Evolutionary conservation across 495 filamentous ascomycete genomes (phyloP).

Genomic region (Lasiosphaeria miniovina): DNA sequence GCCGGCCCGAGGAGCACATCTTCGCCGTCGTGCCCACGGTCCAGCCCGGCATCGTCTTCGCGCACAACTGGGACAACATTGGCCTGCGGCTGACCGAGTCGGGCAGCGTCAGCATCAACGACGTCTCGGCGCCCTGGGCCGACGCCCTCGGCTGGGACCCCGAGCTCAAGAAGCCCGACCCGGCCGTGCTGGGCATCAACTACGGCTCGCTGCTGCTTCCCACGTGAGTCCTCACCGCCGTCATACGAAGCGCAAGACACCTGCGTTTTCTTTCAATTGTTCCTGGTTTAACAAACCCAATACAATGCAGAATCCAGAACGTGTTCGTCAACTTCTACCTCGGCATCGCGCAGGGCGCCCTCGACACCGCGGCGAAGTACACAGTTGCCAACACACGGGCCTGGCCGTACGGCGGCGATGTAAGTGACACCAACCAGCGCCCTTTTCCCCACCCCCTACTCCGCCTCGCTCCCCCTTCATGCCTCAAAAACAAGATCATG

Average conservation of each 20-base stretch:
- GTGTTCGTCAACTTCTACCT: constrained; percentile 63
- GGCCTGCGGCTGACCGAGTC: constrained; percentile 61
- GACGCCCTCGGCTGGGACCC: constrained; percentile 59
- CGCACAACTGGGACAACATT: constrained; percentile 61
- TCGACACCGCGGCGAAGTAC: constrained; percentile 50
- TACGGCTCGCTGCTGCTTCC: constrained; percentile 54
- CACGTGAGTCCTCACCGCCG: constrained; percentile 22
- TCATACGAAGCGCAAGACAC: neutral
- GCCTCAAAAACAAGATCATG: no score
- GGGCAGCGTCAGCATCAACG: constrained; percentile 54
- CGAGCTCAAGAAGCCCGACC: constrained; percentile 41
- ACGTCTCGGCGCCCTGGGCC: constrained; percentile 51
- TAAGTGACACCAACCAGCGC: neutral
- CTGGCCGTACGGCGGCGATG: constrained; percentile 58
- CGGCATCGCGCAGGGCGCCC: constrained; percentile 54
- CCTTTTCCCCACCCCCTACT: neutral
- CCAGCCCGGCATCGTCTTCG: constrained; percentile 54
- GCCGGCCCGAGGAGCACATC: constrained; percentile 52
- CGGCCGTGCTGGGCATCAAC: constrained; percentile 44
- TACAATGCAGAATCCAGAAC: constrained; percentile 46
- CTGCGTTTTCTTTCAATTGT: neutral
- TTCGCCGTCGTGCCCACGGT: constrained; percentile 54
- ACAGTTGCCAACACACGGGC: constrained; percentile 50
- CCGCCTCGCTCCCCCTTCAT: neutral
- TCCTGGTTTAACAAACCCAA: neutral